phyloP scores from a whole-genome alignment of 768 basidiomycete species.

The Pleurotus djamor region DNA sequence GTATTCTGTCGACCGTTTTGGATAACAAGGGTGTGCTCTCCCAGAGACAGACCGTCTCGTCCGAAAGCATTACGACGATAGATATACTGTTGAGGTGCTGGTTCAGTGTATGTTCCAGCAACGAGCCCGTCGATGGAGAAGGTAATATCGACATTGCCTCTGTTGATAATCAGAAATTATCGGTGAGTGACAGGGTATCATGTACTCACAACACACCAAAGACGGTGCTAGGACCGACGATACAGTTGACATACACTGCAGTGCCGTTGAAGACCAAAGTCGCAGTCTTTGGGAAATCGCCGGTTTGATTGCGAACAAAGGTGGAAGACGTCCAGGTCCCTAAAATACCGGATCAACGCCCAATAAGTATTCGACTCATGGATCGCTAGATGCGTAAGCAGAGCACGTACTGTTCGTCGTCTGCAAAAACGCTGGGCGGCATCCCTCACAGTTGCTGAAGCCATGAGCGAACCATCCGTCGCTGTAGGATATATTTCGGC shows the following conservation, averaged over 20 bases:
- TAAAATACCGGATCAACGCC: neutral
- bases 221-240: conserved; percentile 1
- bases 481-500: conserved; percentile 2
- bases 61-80: neutral
- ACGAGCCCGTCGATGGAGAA: conserved; percentile 3
- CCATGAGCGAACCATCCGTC: neutral
- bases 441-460: neutral
- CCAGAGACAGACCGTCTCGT: neutral
- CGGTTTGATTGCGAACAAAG: neutral
- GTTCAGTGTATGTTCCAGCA: neutral
- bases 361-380: neutral
- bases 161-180: neutral
- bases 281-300: neutral
- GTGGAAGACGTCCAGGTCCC: neutral
- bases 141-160: conserved; percentile 4
- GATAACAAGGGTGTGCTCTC: neutral
- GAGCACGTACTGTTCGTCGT: neutral
- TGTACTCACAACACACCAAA: neutral
- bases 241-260: conserved; percentile 5
- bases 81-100: conserved; percentile 1
- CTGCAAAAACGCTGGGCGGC: neutral
- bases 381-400: neutral
- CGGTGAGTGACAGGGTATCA: neutral
- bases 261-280: conserved; percentile 1
- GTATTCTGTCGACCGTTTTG: neutral